These are phyloP conservation scores for Udeniomyces megalosporus DNA, from an alignment of 768 basidiomycete genomes.

Conservation along the genomic window DNA sequence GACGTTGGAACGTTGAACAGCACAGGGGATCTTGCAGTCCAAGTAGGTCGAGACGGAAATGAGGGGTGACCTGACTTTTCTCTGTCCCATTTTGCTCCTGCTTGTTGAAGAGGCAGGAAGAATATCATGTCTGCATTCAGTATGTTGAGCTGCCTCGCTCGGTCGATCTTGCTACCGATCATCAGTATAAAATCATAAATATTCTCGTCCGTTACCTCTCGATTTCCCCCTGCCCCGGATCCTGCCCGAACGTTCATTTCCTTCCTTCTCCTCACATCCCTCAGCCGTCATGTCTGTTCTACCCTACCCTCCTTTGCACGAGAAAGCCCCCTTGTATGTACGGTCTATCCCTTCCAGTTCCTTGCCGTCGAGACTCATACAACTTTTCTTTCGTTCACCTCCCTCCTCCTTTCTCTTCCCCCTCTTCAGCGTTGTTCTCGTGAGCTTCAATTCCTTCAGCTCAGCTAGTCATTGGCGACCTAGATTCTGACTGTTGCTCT, in stretches of 20 bases:
- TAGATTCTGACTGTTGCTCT: conserved; percentile 18
- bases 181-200: too few species aligned
- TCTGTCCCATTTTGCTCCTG: too few species aligned
- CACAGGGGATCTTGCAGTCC: too few species aligned
- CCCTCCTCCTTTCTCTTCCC: background rate
- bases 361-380: background rate
- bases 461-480: background rate
- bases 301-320: conserved; percentile 64
- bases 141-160: too few species aligned
- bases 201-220: too few species aligned
- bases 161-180: too few species aligned
- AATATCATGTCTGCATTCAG: too few species aligned
- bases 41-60: too few species aligned
- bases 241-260: background rate
- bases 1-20: too few species aligned
- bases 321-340: conserved; percentile 37
- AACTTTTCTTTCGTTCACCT: background rate
- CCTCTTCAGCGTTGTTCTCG: background rate
- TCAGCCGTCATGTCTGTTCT: conserved; percentile 32
- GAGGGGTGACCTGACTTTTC: too few species aligned
- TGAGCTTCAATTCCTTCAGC: background rate
- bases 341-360: background rate
- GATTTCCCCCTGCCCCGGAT: background rate
- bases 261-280: background rate
- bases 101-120: too few species aligned